Percentiles rank a stretch among this genome's conserved stretches.
These are phyloP conservation scores for Zygoascus flipseniorum DNA, from an alignment of 805 yeast genomes.

Conservation along the genomic window DNA sequence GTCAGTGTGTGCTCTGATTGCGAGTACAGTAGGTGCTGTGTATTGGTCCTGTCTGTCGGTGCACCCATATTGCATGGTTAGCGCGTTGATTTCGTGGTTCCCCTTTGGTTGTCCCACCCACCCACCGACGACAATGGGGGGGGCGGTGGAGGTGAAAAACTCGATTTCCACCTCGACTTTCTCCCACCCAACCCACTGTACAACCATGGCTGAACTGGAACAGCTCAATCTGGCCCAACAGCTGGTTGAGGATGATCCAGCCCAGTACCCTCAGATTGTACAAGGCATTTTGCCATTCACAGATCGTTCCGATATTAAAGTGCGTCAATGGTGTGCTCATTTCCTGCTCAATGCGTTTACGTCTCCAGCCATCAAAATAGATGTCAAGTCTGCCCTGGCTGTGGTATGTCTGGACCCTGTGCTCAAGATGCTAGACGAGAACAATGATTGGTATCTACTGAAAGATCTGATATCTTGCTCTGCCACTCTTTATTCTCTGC, in stretches of 20 bases:
- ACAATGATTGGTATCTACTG: slow-evolving; percentile 21
- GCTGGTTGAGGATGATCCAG: slow-evolving; percentile 28
- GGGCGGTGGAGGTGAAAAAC: not conserved
- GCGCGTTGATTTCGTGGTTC: not conserved
- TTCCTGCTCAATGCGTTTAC: slow-evolving; percentile 32
- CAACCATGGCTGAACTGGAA: slow-evolving; percentile 13
- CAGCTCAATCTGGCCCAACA: slow-evolving; percentile 31
- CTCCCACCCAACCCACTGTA: not conserved
- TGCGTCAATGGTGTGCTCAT: slow-evolving; percentile 30
- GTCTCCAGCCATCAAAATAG: slow-evolving; percentile 17
- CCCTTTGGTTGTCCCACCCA: not conserved
- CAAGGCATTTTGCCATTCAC: slow-evolving; percentile 31
- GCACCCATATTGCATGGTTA: not conserved
- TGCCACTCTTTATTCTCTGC: slow-evolving; percentile 38
- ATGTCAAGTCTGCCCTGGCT: slow-evolving; percentile 21
- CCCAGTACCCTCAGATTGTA: slow-evolving; percentile 29
- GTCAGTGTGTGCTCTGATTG: slow-evolving; percentile 5
- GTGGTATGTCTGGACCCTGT: slow-evolving; percentile 24
- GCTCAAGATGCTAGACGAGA: slow-evolving; percentile 14
- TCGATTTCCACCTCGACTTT: too few species aligned
- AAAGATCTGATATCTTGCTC: slow-evolving; percentile 35
- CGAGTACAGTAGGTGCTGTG: not conserved
- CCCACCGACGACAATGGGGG: not conserved
- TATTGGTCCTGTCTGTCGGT: not conserved
- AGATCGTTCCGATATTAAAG: slow-evolving; percentile 23